Conservation (phyloP, 768 basidiomycete species). For the Paxillus ammoniavirescens region DNA sequence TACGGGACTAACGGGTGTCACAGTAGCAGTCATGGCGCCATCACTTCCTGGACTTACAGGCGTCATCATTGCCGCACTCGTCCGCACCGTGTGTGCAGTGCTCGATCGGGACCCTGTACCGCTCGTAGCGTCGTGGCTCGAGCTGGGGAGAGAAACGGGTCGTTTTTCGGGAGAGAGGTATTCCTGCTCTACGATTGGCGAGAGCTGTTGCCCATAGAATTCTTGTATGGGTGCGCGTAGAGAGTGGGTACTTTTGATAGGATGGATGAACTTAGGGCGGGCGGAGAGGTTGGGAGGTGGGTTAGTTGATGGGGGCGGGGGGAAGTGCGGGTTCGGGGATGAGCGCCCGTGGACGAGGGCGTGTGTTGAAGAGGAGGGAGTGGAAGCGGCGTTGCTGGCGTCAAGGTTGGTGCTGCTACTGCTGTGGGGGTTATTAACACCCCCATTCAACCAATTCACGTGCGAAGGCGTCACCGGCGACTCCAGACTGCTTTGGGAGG, state of each 20-base stretch:
- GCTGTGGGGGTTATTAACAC: slow-evolving; percentile 5
- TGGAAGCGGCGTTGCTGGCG: background rate
- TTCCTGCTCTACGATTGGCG: slow-evolving; percentile 66
- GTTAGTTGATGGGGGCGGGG: slow-evolving; percentile 31
- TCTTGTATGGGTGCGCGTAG: slow-evolving; percentile 37
- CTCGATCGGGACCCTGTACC: slow-evolving; percentile 25
- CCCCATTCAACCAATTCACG: slow-evolving; percentile 37
- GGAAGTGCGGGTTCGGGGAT: slow-evolving; percentile 32
- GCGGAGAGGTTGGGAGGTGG: slow-evolving; percentile 26
- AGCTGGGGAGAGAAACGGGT: slow-evolving; percentile 32
- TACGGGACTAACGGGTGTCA: slow-evolving; percentile 29
- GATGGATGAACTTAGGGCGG: slow-evolving; percentile 32
- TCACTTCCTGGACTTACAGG: slow-evolving; percentile 24
- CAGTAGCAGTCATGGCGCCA: slow-evolving; percentile 18
- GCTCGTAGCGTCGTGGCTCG: slow-evolving; percentile 13
- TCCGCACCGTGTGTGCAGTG: slow-evolving; percentile 33
- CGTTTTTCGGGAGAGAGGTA: slow-evolving; percentile 53
- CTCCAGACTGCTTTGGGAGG: slow-evolving; percentile 29
- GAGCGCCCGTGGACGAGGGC: slow-evolving; percentile 17
- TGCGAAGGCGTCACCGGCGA: slow-evolving; percentile 36
- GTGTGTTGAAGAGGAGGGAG: slow-evolving; percentile 11
- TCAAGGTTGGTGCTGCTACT: slow-evolving; percentile 6
- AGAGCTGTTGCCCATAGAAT: slow-evolving; percentile 43
- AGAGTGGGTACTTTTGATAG: slow-evolving; percentile 40
- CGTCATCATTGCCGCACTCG: slow-evolving; percentile 26